phyloP scores from a whole-genome alignment of 768 basidiomycete genomes.

The Sporobolomyces phaffii region DNA sequence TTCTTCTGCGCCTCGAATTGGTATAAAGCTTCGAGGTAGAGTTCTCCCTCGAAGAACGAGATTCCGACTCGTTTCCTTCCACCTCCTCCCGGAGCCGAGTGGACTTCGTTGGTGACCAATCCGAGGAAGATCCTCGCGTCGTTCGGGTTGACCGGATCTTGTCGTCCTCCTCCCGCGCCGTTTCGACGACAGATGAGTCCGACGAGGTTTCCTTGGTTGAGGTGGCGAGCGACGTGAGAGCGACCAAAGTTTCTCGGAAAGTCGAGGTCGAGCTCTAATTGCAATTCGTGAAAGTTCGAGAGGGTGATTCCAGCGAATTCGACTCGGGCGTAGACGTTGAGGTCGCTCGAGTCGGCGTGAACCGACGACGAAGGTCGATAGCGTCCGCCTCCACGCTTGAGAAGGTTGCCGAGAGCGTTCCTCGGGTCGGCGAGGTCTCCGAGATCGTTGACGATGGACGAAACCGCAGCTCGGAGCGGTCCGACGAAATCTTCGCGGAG shows the following conservation, averaged over 20 bases:
- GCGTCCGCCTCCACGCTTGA: conserved; percentile 56
- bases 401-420: conserved; percentile 52
- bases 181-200: conserved; percentile 45
- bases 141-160: background rate
- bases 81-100: conserved; percentile 52
- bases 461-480: conserved; percentile 54
- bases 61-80: conserved; percentile 50
- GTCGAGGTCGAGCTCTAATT: conserved; percentile 38
- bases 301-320: conserved; percentile 51
- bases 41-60: conserved; percentile 59
- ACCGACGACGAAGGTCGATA: conserved; percentile 50
- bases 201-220: conserved; percentile 60
- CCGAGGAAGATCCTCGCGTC: conserved; percentile 37
- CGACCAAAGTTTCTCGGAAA: background rate
- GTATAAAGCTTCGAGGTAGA: conserved; percentile 51
- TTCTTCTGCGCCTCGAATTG: background rate
- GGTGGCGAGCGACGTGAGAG: conserved; percentile 48
- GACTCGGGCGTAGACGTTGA: conserved; percentile 61
- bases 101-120: conserved; percentile 46
- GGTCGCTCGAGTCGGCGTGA: conserved; percentile 54
- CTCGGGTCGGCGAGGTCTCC: conserved; percentile 16
- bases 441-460: conserved; percentile 54
- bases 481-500: conserved; percentile 52
- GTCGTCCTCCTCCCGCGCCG: background rate
- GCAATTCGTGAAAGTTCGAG: conserved; percentile 55